phyloP scores from a whole-genome alignment of 2,329 filamentous ascomycete species.

The Fusarium piperis region DNA sequence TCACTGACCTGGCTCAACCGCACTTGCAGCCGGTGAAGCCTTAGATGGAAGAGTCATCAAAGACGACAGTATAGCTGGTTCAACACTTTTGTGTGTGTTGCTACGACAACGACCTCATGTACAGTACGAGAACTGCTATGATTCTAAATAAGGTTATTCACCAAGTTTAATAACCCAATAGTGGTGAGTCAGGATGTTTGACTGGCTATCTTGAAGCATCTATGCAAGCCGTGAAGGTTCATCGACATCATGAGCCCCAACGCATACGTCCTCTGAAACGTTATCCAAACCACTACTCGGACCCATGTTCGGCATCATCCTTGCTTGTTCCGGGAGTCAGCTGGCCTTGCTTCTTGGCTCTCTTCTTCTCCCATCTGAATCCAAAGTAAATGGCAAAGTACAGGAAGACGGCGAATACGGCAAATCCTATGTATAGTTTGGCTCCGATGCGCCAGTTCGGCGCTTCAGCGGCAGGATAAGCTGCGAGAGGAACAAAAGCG shows the following conservation, averaged over 20 bases:
- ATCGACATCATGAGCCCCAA: neutral
- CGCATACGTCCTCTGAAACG: neutral
- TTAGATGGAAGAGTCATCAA: no score
- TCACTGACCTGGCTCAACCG: constrained; percentile 54
- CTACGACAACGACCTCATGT: neutral
- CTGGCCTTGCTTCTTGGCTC: neutral
- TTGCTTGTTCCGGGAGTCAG: neutral
- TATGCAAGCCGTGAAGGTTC: neutral
- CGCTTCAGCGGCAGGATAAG: constrained; percentile 6
- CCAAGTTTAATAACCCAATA: neutral
- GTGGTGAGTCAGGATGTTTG: neutral
- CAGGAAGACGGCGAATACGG: neutral
- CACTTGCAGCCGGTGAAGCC: constrained; percentile 42
- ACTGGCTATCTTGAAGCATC: neutral
- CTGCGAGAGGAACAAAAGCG: constrained; percentile 4
- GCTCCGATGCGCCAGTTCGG: constrained; percentile 14
- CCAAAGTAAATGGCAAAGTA: constrained; percentile 13
- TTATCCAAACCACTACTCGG: neutral
- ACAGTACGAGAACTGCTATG: neutral
- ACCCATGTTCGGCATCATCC: neutral
- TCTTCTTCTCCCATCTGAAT: constrained; percentile 7
- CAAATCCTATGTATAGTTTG: constrained; percentile 11
- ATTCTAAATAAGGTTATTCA: neutral
- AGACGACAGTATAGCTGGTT: neutral
- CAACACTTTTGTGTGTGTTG: neutral